Percentiles rank a stretch among this genome's conserved stretches.
These are phyloP conservation scores for Pleurostoma richardsiae DNA, from an alignment of 2,329 filamentous ascomycete species.

Conservation along the genomic window DNA sequence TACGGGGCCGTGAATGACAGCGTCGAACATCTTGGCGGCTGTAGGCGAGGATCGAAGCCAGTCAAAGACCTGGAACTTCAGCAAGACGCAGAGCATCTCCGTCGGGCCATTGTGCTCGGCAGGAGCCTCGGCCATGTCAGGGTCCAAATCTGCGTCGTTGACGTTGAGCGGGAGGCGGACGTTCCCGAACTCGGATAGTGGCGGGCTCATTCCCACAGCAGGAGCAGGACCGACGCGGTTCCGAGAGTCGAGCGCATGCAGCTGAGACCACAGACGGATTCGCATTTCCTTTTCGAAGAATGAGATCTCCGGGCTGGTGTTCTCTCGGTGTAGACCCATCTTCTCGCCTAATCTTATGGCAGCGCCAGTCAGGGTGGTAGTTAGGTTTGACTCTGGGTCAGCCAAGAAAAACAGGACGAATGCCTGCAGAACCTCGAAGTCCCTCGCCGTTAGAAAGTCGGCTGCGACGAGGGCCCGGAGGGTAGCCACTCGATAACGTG, in stretches of 20 bases:
- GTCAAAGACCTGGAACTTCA: constrained; percentile 21
- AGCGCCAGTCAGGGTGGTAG: constrained; percentile 13
- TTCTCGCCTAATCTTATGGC: constrained; percentile 17
- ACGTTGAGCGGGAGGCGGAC: constrained; percentile 51
- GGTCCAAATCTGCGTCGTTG: constrained; percentile 46
- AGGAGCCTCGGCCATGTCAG: constrained; percentile 41
- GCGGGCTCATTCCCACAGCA: constrained; percentile 25
- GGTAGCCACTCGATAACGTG: constrained; percentile 15
- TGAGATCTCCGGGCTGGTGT: constrained; percentile 37
- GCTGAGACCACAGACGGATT: constrained; percentile 48
- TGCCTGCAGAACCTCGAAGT: constrained; percentile 22
- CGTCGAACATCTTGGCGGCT: constrained; percentile 12
- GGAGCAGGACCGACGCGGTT: constrained; percentile 33
- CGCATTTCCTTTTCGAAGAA: constrained; percentile 50
- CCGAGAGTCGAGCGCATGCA: constrained; percentile 46
- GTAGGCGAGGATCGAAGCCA: constrained; percentile 18
- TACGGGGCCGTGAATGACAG: constrained; percentile 1
- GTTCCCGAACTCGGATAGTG: constrained; percentile 27
- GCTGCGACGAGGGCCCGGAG: constrained; percentile 16
- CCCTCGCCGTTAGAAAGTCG: constrained; percentile 18
- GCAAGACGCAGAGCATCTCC: constrained; percentile 41
- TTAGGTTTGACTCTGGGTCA: constrained; percentile 20
- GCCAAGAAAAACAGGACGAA: constrained; percentile 21
- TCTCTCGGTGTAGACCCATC: constrained; percentile 32
- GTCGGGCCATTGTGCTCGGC: constrained; percentile 46